Evolutionary conservation across 805 yeast genomes (phyloP), one percentile per base, ranked within the genome.

Genomic region (Nakazawaea wickerhamii): DNA sequence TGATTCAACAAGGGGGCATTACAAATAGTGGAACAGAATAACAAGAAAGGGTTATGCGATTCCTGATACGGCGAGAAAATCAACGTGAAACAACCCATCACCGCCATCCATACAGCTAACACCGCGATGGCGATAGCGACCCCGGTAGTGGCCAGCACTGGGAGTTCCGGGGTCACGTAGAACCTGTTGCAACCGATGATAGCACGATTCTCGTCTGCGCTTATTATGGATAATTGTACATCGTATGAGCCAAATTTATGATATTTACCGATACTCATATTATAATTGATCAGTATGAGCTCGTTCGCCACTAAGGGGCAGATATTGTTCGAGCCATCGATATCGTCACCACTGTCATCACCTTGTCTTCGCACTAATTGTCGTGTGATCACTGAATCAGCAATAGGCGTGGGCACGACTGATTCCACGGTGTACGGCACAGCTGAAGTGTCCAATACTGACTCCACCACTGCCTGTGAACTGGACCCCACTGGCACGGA

Each of bases 61-160:
- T 78, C 87, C 61, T 73, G 79, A 53, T 70, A 74, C 0, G 84
- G 80, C 30, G 84, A 72, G 38, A 70, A 59, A 6, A 68, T 61
- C 28, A 55, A 51, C 19, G 68, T 61, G 45, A 71, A 54, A 28
- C 63, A 47, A 43, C 63, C 61, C 15, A 63, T 52, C 2, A 60
- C 23, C 17, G 53, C 48, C 28, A 75, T 65, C 20, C 73, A 48
- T 3, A 62, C 44, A n/a, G 65, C 64, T 5, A 81, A 56, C 3
- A 62, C 60, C 2, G 71, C 53, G 6, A 75, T 56, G 15, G 70
- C 60, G 13, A 59, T 57, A 1, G 64, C 52, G 5, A 75, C 60
- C 5, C 71, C 70, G 4, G 55, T 52, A 20, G 68, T 55, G 4
- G 75, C 57, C n/a, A 64, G 50, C 7, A 48, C 40, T 4, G 65